phyloP scores from a whole-genome alignment of 768 basidiomycete genomes.

The Trametes meyenii region DNA sequence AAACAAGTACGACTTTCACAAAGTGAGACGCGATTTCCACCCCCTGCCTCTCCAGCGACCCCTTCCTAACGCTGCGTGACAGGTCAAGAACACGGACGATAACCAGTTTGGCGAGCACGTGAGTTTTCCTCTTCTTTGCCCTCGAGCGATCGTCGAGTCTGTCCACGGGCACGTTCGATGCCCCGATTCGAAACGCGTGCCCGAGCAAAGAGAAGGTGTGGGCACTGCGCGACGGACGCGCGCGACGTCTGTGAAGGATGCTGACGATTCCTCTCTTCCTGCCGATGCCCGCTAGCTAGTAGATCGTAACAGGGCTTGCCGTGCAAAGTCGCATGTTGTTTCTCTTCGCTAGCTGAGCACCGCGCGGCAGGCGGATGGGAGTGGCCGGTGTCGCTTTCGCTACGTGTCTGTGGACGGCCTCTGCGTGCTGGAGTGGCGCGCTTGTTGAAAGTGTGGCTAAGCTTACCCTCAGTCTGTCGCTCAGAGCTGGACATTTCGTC shows the following conservation, averaged over 20 bases:
- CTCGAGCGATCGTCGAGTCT: slow-evolving; percentile 2
- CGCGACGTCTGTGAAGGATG: not conserved
- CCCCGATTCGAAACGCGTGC: slow-evolving; percentile 11
- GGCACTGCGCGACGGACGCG: not conserved
- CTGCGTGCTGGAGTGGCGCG: not conserved
- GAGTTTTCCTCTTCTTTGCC: slow-evolving; percentile 34
- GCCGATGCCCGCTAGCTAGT: slow-evolving; percentile 16
- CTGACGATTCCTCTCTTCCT: slow-evolving; percentile 9
- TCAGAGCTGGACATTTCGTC: slow-evolving; percentile 54
- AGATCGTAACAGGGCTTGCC: not conserved
- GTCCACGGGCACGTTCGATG: slow-evolving; percentile 11
- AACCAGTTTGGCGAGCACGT: slow-evolving; percentile 66
- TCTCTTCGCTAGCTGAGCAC: slow-evolving; percentile 9
- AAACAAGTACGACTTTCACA: slow-evolving; percentile 97
- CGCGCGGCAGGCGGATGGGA: not conserved
- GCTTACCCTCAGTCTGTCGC: slow-evolving; percentile 5
- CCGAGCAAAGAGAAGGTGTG: not conserved
- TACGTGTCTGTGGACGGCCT: slow-evolving; percentile 14
- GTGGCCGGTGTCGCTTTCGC: not conserved
- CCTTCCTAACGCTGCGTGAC: slow-evolving; percentile 7
- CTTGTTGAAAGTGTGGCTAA: not conserved
- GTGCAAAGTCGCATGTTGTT: not conserved
- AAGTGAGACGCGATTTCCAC: slow-evolving; percentile 54
- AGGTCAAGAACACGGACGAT: slow-evolving; percentile 86
- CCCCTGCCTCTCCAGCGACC: slow-evolving; percentile 14